phyloP scores from a whole-genome alignment of 352 stramenopile species.

The Phytopythium chamaehyphon region DNA sequence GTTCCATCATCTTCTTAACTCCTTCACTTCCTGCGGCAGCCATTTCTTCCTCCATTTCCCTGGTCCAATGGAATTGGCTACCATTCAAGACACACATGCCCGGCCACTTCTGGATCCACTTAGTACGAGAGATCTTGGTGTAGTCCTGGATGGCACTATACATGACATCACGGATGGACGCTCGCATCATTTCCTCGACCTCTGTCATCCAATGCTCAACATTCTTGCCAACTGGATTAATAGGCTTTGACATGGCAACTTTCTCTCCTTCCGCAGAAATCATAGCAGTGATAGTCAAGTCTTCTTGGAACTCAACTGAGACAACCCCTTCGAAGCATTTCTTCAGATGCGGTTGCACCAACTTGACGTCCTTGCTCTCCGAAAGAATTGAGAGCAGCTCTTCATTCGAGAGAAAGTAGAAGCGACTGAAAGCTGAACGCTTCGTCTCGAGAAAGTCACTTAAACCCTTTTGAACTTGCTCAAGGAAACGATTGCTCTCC shows the following conservation, averaged over 20 bases:
- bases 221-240: conserved; percentile 90
- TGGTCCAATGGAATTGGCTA: conserved; percentile 93
- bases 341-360: conserved; percentile 92
- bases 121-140: conserved; percentile 63
- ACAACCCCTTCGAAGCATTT: conserved; percentile 95
- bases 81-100: conserved; percentile 90
- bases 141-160: conserved; percentile 87
- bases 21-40: conserved; percentile 67
- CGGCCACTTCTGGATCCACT: conserved; percentile 94
- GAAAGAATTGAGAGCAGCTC: conserved; percentile 92
- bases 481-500: conserved; percentile 94
- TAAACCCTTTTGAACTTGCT: conserved; percentile 90
- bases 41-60: conserved; percentile 88
- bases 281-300: conserved; percentile 91
- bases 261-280: conserved; percentile 91
- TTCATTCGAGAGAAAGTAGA: conserved; percentile 95
- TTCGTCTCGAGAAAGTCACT: conserved; percentile 93
- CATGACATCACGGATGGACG: conserved; percentile 87
- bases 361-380: conserved; percentile 91
- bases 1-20: conserved; percentile 72
- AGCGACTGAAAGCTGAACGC: conserved; percentile 87
- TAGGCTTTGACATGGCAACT: conserved; percentile 69
- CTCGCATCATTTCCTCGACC: conserved; percentile 93
- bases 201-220: conserved; percentile 94
- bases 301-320: conserved; percentile 82